phyloP scores from a whole-genome alignment of 2,329 filamentous ascomycete species.

The Orbilia ellipsospora region DNA sequence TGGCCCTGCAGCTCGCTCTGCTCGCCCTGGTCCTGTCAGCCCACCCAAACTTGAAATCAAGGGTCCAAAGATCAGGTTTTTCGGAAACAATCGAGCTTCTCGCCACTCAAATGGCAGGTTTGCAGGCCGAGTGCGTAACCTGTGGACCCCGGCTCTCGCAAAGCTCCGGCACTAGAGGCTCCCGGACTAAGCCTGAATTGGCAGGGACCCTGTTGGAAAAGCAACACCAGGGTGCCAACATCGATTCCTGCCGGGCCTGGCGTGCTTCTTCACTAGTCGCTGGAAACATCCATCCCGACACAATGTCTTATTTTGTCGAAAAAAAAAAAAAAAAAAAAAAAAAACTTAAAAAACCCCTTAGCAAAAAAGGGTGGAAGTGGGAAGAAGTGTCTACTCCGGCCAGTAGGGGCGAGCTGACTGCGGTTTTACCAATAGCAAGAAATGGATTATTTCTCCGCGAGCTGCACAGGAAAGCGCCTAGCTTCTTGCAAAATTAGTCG shows the following conservation, averaged over 20 bases:
- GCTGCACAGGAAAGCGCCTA: slow-evolving; percentile 6
- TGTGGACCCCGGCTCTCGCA: slow-evolving; percentile 29
- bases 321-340: slow-evolving; percentile 19
- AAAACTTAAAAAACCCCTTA: neutral
- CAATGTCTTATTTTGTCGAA: slow-evolving; percentile 52
- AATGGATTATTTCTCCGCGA: slow-evolving; percentile 41
- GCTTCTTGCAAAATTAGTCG: too few species aligned
- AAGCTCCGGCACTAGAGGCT: slow-evolving; percentile 49
- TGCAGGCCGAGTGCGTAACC: neutral
- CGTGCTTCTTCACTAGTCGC: neutral
- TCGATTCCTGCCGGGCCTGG: slow-evolving; percentile 24
- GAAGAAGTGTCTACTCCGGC: neutral
- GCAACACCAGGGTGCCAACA: slow-evolving; percentile 47
- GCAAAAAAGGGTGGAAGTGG: slow-evolving; percentile 1
- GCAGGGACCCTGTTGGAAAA: slow-evolving; percentile 30
- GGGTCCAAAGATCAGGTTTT: slow-evolving; percentile 35
- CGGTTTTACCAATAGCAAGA: slow-evolving; percentile 20
- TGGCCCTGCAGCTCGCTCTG: neutral
- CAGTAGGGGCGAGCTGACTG: neutral
- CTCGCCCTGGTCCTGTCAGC: neutral
- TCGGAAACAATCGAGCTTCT: slow-evolving; percentile 53
- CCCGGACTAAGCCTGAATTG: slow-evolving; percentile 20
- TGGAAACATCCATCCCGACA: slow-evolving; percentile 3
- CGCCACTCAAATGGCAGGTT: slow-evolving; percentile 38
- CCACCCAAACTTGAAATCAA: slow-evolving; percentile 12